A percentile compares a stretch with the other conserved stretches of the same genome.
phyloP scores from a whole-genome alignment of 495 filamentous ascomycete species.

The Physcia stellaris region DNA sequence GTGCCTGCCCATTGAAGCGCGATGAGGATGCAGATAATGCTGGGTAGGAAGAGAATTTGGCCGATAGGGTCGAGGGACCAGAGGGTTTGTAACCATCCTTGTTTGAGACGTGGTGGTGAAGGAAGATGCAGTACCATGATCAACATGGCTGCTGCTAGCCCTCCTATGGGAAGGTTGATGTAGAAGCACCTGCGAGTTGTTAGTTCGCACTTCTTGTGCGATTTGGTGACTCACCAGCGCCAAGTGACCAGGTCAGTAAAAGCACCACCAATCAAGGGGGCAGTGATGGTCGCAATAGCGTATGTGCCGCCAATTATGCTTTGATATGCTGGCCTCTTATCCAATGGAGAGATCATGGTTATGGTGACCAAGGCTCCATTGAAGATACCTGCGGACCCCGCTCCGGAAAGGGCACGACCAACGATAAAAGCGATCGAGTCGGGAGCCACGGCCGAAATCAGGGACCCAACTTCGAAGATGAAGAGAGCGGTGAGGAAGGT shows the following conservation, averaged over 20 bases:
- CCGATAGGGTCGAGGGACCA: constrained; percentile 34
- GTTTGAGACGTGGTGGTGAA: constrained; percentile 11
- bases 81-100: background rate
- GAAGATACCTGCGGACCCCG: constrained; percentile 28
- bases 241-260: constrained; percentile 49
- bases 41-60: constrained; percentile 33
- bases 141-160: constrained; percentile 32
- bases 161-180: constrained; percentile 44
- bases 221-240: too few species aligned
- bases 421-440: constrained; percentile 30
- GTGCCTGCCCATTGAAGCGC: constrained; percentile 49
- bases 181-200: too few species aligned
- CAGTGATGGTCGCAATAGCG: constrained; percentile 50
- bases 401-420: constrained; percentile 30
- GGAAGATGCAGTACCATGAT: constrained; percentile 27
- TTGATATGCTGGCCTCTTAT: constrained; percentile 24
- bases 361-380: constrained; percentile 41
- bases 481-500: constrained; percentile 16
- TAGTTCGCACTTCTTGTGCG: too few species aligned
- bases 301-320: constrained; percentile 1
- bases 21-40: constrained; percentile 38
- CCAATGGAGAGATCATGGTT: constrained; percentile 26
- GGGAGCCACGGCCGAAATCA: constrained; percentile 27
- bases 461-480: constrained; percentile 31
- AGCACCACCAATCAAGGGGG: constrained; percentile 47